These are phyloP conservation scores for Bonia amplexicaulis DNA, from an alignment of 176 grass and related monocot species.

Conservation along the genomic window DNA sequence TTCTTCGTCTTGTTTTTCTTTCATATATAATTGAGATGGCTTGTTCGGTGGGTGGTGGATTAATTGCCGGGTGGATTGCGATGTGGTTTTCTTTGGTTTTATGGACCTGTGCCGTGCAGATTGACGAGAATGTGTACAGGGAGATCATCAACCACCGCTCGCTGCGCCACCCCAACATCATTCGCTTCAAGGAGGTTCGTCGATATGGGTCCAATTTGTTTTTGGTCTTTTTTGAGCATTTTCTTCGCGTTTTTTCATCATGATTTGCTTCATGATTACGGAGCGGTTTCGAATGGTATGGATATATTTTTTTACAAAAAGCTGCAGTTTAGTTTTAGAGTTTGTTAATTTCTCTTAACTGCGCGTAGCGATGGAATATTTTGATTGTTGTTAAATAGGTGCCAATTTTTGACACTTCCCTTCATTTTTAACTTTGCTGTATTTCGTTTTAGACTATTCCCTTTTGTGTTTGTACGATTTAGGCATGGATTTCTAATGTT, in stretches of 20 bases:
- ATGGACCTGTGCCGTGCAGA: constrained; percentile 41
- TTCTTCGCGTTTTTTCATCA: not conserved
- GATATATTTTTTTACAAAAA: not conserved
- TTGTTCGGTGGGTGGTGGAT: constrained; percentile 22
- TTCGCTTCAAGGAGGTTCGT: constrained; percentile 89
- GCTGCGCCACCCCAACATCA: constrained; percentile 93
- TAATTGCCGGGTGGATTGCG: constrained; percentile 10
- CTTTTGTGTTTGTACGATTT: constrained; percentile 7
- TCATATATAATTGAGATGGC: not conserved
- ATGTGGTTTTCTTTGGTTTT: not conserved
- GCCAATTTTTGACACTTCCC: constrained; percentile 21
- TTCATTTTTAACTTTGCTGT: too few relatives aligned
- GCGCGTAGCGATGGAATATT: constrained; percentile 15
- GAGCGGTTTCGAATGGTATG: not conserved
- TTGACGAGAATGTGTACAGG: constrained; percentile 91
- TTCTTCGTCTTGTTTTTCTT: too few relatives aligned
- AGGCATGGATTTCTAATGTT: not conserved
- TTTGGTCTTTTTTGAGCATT: not conserved
- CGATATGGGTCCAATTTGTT: not conserved
- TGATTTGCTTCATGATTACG: not conserved
- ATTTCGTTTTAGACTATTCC: too few relatives aligned
- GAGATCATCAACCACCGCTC: constrained; percentile 96
- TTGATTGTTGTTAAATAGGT: constrained; percentile 31
- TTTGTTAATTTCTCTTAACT: constrained; percentile 11
- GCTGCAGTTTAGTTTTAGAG: not conserved